Evolutionary conservation across 1,284 basidiomycete genomes (phyloP).

Genomic region (Exobasidium cylindrosporum): DNA sequence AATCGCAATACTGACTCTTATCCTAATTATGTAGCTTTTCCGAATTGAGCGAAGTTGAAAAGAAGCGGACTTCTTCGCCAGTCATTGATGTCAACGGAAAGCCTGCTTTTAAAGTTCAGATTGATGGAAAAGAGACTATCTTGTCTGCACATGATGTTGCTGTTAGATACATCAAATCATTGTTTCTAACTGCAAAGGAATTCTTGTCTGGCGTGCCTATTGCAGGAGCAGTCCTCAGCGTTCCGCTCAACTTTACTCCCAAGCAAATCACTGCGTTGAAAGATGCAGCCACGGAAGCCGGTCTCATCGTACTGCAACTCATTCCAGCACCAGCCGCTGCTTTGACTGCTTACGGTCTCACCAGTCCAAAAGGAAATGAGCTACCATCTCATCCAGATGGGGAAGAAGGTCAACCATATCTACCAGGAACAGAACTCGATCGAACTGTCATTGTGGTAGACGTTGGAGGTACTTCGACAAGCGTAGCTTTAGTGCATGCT

Average conservation of each 20-base stretch:
- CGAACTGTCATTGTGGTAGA: constrained; percentile 63
- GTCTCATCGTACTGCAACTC: constrained; percentile 74
- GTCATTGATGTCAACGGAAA: constrained; percentile 65
- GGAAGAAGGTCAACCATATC: constrained; percentile 55
- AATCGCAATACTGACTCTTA: background rate
- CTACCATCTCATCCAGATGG: constrained; percentile 51
- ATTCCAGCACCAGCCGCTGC: constrained; percentile 79
- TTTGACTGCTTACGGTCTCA: constrained; percentile 60
- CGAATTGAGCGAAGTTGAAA: constrained; percentile 66
- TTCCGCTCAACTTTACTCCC: constrained; percentile 73
- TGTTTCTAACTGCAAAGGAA: constrained; percentile 83
- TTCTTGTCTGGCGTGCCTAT: constrained; percentile 79
- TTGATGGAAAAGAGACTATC: constrained; percentile 66
- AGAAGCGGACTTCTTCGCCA: constrained; percentile 78
- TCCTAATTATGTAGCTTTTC: constrained; percentile 68
- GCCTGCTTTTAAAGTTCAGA: constrained; percentile 70
- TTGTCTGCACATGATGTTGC: constrained; percentile 82
- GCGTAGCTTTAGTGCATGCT: constrained; percentile 60
- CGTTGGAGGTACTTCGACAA: constrained; percentile 63
- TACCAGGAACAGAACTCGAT: constrained; percentile 59
- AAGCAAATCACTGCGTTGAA: constrained; percentile 70
- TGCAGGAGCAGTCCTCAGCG: constrained; percentile 77
- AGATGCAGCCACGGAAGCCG: constrained; percentile 70
- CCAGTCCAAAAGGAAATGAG: constrained; percentile 58
- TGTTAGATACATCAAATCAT: constrained; percentile 78